phyloP scores from a whole-genome alignment of 768 basidiomycete genomes.

The Galerina sulciceps region DNA sequence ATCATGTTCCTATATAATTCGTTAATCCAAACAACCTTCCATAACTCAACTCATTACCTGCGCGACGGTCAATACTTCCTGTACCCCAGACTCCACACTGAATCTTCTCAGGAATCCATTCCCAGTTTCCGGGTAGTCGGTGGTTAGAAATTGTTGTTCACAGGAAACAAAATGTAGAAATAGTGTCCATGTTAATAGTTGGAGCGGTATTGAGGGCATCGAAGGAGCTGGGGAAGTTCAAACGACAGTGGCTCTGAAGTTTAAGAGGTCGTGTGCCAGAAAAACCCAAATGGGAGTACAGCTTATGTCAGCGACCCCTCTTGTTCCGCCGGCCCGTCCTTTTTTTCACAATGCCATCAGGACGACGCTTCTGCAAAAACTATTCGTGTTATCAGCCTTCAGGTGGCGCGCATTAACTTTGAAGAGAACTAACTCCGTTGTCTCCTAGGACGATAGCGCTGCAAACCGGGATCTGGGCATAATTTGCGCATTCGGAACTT shows the following conservation, averaged over 20 bases:
- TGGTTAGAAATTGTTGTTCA: slow-evolving; percentile 15
- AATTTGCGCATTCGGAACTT: too few species aligned
- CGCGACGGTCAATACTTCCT: slow-evolving; percentile 10
- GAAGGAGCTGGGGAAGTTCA: neutral
- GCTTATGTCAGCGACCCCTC: neutral
- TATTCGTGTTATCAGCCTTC: too few species aligned
- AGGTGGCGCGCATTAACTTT: too few species aligned
- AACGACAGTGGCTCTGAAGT: neutral
- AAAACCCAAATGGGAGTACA: neutral
- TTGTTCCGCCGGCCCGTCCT: too few species aligned
- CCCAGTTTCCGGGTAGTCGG: neutral
- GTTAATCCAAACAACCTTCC: neutral
- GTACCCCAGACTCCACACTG: slow-evolving; percentile 5
- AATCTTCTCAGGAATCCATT: slow-evolving; percentile 18
- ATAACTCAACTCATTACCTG: slow-evolving; percentile 7
- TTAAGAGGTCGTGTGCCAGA: slow-evolving; percentile 18
- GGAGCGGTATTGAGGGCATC: neutral
- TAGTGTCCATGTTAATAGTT: neutral
- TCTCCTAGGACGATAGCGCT: too few species aligned
- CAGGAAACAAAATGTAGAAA: neutral
- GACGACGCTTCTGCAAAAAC: too few species aligned
- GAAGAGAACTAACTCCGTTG: too few species aligned
- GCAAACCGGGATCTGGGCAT: too few species aligned
- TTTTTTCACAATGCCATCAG: too few species aligned
- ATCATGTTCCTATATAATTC: slow-evolving; percentile 38